Conservation (phyloP, 208 protist species). For the Phytomonas sp. region DNA sequence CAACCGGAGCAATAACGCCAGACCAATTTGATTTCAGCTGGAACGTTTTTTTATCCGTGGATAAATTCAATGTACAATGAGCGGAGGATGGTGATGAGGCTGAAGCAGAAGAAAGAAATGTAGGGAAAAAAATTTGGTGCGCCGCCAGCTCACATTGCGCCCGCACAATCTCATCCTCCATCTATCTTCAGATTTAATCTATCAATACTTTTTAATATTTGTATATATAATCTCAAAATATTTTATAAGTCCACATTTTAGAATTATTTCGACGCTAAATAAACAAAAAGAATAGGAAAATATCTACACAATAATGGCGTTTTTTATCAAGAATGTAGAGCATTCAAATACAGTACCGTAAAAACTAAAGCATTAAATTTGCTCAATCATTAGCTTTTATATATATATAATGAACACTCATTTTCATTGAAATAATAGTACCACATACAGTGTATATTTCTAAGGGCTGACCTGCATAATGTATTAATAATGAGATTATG, state of each 20-base stretch:
- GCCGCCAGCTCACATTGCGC: conserved; percentile 25
- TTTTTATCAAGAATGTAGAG: not conserved
- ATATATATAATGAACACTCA: not conserved
- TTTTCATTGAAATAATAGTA: not conserved
- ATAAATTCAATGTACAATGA: not conserved
- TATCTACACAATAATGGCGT: not conserved
- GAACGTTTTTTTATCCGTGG: not conserved
- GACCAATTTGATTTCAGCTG: not conserved
- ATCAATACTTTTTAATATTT: not conserved
- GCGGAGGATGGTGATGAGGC: not conserved
- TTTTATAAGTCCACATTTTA: not conserved
- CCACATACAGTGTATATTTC: not conserved
- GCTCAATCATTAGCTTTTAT: not conserved
- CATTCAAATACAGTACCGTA: not conserved
- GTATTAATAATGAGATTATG: not conserved
- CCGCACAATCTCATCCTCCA: conserved; percentile 58
- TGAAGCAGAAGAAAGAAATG: not conserved
- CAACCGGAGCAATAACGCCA: not conserved
- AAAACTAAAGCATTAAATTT: not conserved
- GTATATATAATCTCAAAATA: not conserved
- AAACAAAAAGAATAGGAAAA: not conserved
- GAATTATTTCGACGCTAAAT: not conserved
- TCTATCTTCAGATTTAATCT: conserved; percentile 3
- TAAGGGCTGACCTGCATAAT: not conserved
- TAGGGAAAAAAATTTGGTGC: conserved; percentile 33